phyloP scores from a whole-genome alignment of 1,139 yeast genomes.

The Suhomyces wounanorum region DNA sequence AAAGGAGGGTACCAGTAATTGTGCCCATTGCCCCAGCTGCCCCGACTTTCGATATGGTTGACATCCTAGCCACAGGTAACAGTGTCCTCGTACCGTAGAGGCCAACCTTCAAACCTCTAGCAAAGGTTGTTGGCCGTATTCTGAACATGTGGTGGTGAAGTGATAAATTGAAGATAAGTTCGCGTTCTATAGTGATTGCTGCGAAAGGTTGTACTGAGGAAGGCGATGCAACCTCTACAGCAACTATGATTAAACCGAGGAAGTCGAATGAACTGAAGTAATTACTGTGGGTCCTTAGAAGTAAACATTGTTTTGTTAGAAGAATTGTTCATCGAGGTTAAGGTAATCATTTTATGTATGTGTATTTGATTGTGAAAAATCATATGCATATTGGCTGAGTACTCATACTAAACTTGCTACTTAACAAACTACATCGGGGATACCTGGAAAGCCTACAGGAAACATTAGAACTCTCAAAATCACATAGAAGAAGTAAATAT shows the following conservation, averaged over 20 bases:
- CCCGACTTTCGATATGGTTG: neutral
- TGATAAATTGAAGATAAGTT: neutral
- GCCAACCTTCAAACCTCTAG: slow-evolving; percentile 4
- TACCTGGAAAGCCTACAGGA: neutral
- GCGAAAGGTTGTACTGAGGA: neutral
- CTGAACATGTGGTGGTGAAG: slow-evolving; percentile 6
- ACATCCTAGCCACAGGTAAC: neutral
- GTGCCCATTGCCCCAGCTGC: slow-evolving; percentile 6
- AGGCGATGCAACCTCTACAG: neutral
- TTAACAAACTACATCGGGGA: no score
- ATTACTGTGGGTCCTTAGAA: no score
- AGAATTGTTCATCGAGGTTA: no score
- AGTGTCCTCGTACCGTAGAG: neutral
- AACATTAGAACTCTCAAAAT: neutral
- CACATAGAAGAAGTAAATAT: neutral
- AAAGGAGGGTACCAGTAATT: slow-evolving; percentile 4
- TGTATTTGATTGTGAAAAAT: no score
- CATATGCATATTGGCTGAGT: no score
- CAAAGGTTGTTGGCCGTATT: slow-evolving; percentile 2
- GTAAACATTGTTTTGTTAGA: no score
- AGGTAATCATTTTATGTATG: no score
- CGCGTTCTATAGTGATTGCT: slow-evolving; percentile 1
- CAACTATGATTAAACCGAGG: neutral
- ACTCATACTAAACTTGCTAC: no score
- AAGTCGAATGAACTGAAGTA: no score